Percentiles rank a stretch among this genome's conserved stretches.
Evolutionary conservation across 176 grass and related monocot species (phyloP).

Genomic region (Dendrocalamus sinicus): DNA sequence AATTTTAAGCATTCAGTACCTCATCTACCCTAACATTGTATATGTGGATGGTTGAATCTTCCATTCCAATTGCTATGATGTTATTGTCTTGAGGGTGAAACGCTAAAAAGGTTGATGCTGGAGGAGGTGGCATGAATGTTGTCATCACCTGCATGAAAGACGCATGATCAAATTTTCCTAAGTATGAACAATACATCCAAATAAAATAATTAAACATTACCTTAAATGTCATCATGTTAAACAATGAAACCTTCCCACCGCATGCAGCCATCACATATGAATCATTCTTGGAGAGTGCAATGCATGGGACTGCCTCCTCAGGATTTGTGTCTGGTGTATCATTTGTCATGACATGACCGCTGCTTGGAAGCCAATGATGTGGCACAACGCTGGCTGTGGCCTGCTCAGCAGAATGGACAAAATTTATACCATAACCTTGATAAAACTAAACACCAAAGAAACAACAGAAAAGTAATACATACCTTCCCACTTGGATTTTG

Average conservation of each 20-base stretch:
- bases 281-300: conserved; percentile 97
- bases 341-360: conserved; percentile 93
- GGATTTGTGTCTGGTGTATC: conserved; percentile 69
- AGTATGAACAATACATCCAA: conserved; percentile 9
- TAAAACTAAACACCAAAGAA: conserved; percentile 44
- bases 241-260: conserved; percentile 95
- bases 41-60: conserved; percentile 99
- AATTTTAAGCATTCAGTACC: conserved; percentile 45
- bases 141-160: conserved; percentile 83
- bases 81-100: conserved; percentile 99
- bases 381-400: conserved; percentile 82
- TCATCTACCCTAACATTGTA: conserved; percentile 99
- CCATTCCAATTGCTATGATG: conserved; percentile 99
- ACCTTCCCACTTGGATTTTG: conserved; percentile 92
- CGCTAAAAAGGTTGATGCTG: conserved; percentile 92
- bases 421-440: conserved; percentile 34
- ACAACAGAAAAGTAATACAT: conserved; percentile 36
- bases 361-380: conserved; percentile 92
- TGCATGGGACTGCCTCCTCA: conserved; percentile 85
- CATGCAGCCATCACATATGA: conserved; percentile 99
- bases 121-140: conserved; percentile 90
- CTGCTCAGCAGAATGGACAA: conserved; percentile 55
- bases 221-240: conserved; percentile 99
- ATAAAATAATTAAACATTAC: conserved; percentile 53
- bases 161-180: conserved; percentile 27